phyloP scores from a whole-genome alignment of 2,329 filamentous ascomycete genomes.

The Trichoderma aggressivum region DNA sequence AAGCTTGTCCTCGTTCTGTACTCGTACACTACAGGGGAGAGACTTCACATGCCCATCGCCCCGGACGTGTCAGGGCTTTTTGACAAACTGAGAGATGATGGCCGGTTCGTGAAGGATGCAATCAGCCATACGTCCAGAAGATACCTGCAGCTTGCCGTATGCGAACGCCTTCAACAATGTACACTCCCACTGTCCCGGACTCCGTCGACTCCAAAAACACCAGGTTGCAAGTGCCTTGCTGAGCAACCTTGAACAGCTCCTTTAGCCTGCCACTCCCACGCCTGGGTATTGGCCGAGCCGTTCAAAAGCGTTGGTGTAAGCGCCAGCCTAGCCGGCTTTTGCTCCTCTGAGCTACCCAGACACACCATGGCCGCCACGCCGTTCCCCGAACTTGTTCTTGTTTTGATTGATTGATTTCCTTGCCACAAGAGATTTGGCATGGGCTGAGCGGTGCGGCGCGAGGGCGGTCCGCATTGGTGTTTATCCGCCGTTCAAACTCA shows the following conservation, averaged over 20 bases:
- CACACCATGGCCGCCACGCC: neutral
- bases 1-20: neutral
- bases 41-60: neutral
- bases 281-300: neutral
- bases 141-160: neutral
- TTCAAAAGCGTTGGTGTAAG: neutral
- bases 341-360: neutral
- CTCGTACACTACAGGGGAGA: neutral
- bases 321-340: neutral
- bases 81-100: slow-evolving; percentile 3
- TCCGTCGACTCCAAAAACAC: neutral
- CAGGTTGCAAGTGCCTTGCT: neutral
- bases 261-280: neutral
- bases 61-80: neutral
- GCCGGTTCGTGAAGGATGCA: neutral
- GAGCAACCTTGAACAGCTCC: neutral
- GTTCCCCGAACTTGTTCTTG: neutral
- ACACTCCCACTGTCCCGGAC: neutral
- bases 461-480: slow-evolving; percentile 14
- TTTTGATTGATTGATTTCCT: neutral
- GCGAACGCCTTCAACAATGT: neutral
- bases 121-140: neutral
- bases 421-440: neutral
- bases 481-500: slow-evolving; percentile 17
- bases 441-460: slow-evolving; percentile 19